These are phyloP conservation scores for Abrus pulchellus DNA, from an alignment of 306 rosid species.

Conservation along the genomic window DNA sequence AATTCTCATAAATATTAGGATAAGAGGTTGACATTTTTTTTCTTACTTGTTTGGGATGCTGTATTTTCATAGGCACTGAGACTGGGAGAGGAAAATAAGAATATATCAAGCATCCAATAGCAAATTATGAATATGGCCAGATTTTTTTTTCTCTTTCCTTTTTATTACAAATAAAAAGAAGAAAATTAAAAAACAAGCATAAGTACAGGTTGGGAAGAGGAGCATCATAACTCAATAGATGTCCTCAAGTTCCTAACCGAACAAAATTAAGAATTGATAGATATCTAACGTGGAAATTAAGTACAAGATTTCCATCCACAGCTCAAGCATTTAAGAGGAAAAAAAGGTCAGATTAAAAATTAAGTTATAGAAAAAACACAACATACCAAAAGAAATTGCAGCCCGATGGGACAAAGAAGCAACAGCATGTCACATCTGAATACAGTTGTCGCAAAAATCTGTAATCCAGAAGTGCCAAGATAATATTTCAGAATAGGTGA, in stretches of 20 bases:
- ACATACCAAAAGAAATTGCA: slow-evolving; percentile 84
- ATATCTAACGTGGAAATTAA: slow-evolving; percentile 27
- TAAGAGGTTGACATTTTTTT: not conserved
- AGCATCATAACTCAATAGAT: slow-evolving; percentile 16
- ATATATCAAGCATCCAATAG: slow-evolving; percentile 28
- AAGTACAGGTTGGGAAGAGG: not conserved
- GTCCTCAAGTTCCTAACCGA: slow-evolving; percentile 3
- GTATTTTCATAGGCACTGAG: not conserved
- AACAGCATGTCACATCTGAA: slow-evolving; percentile 92
- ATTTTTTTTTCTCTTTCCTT: not conserved
- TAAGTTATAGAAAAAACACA: slow-evolving; percentile 12
- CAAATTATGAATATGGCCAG: slow-evolving; percentile 22
- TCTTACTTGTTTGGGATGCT: slow-evolving; percentile 10
- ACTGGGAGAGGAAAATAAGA: slow-evolving; percentile 13
- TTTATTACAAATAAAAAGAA: not conserved
- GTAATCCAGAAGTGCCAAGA: slow-evolving; percentile 48
- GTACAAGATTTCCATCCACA: slow-evolving; percentile 3
- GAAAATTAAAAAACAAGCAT: slow-evolving; percentile 6
- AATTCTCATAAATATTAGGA: slow-evolving; percentile 13
- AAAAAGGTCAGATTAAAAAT: slow-evolving; percentile 8
- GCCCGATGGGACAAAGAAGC: slow-evolving; percentile 85
- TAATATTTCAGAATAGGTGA: slow-evolving; percentile 35
- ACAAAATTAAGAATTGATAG: slow-evolving; percentile 15
- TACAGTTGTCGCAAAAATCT: slow-evolving; percentile 84
- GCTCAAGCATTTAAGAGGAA: slow-evolving; percentile 32